Evolutionary conservation across 2,329 filamentous ascomycete species (phyloP).

Genomic region (Cladosporium sp.): DNA sequence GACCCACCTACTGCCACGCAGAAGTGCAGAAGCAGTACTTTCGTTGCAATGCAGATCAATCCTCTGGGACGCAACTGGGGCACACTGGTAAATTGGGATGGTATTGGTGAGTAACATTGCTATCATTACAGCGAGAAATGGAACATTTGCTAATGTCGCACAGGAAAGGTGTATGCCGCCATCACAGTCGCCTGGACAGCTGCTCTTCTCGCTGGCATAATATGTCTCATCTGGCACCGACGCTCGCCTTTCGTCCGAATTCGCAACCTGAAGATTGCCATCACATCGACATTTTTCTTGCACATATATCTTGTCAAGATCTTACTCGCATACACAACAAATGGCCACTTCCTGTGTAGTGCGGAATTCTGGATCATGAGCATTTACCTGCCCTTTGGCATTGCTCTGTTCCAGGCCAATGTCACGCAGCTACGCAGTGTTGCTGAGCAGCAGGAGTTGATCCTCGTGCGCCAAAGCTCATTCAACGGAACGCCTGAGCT

Average conservation of each 20-base stretch:
- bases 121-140: neutral
- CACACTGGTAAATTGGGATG: slow-evolving; percentile 31
- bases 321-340: slow-evolving; percentile 42
- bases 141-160: neutral
- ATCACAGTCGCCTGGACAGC: slow-evolving; percentile 30
- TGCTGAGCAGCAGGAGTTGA: slow-evolving; percentile 27
- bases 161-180: slow-evolving; percentile 29
- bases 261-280: slow-evolving; percentile 31
- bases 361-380: slow-evolving; percentile 69
- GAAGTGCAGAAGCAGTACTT: slow-evolving; percentile 1
- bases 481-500: slow-evolving; percentile 14
- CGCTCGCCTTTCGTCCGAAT: slow-evolving; percentile 30
- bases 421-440: slow-evolving; percentile 59
- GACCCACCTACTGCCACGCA: neutral
- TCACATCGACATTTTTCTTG: slow-evolving; percentile 30
- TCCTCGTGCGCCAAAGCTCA: slow-evolving; percentile 25
- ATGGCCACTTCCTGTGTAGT: slow-evolving; percentile 50
- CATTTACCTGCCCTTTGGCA: slow-evolving; percentile 64
- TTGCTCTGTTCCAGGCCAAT: slow-evolving; percentile 66
- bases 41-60: slow-evolving; percentile 37
- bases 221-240: slow-evolving; percentile 29
- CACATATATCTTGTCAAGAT: slow-evolving; percentile 50
- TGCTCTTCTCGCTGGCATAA: slow-evolving; percentile 27
- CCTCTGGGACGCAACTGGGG: slow-evolving; percentile 32
- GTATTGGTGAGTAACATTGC: slow-evolving; percentile 19